These are phyloP conservation scores for Mortierella sp. DNA, from an alignment of 371 early-diverging fungal genomes.

Conservation along the genomic window DNA sequence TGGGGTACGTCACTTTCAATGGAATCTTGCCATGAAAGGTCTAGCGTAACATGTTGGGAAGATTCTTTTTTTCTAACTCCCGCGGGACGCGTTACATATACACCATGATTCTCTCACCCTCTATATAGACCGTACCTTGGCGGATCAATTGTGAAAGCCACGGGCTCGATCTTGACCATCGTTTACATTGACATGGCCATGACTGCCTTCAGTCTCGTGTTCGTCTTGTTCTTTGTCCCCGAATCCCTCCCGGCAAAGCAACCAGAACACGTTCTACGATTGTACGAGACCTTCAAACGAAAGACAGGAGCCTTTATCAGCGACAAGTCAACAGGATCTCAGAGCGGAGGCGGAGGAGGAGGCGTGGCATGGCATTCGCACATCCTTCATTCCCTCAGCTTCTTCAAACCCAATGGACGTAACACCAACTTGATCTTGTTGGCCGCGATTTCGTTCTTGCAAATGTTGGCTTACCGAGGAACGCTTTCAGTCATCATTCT, in stretches of 20 bases:
- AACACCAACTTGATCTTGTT: conserved; percentile 45
- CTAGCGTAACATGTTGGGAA: too few species aligned
- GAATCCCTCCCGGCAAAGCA: conserved; percentile 57
- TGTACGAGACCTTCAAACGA: conserved; percentile 4
- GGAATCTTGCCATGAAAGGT: too few species aligned
- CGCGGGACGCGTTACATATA: too few species aligned
- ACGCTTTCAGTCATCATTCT: conserved; percentile 37
- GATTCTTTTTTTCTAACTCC: too few species aligned
- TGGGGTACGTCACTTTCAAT: conserved; percentile 43
- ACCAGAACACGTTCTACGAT: conserved; percentile 8
- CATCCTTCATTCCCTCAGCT: conserved; percentile 11
- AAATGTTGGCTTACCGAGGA: conserved; percentile 33
- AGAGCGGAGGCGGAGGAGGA: background rate
- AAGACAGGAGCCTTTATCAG: background rate
- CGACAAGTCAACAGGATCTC: background rate
- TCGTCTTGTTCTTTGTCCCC: conserved; percentile 53
- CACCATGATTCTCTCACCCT: too few species aligned
- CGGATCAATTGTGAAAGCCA: conserved; percentile 18
- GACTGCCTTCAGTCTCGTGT: conserved; percentile 33
- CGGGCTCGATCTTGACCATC: conserved; percentile 36
- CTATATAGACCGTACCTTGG: conserved; percentile 29
- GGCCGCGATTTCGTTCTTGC: conserved; percentile 34
- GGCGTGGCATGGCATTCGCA: conserved; percentile 43
- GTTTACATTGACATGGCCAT: conserved; percentile 54
- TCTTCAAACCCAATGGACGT: conserved; percentile 47